phyloP scores from a whole-genome alignment of 1,284 basidiomycete genomes.

The Ceraceosorus guamensis region DNA sequence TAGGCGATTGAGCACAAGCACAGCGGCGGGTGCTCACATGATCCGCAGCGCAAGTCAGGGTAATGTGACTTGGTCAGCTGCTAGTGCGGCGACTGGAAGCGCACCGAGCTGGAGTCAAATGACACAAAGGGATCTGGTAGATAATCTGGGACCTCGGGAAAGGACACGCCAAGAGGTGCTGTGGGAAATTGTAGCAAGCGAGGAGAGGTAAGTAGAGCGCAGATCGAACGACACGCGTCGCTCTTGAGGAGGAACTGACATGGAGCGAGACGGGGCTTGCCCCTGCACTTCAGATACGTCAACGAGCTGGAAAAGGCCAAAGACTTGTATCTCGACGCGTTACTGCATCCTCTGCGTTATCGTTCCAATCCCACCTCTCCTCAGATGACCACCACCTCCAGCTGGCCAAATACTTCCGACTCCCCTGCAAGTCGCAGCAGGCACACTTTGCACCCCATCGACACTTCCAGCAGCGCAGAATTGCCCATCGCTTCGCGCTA shows the following conservation, averaged over 20 bases:
- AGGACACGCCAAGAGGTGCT: slow-evolving; percentile 92
- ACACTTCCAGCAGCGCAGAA: slow-evolving; percentile 10
- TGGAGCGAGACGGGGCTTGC: neutral
- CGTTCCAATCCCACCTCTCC: slow-evolving; percentile 5
- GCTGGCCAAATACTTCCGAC: neutral
- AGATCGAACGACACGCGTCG: neutral
- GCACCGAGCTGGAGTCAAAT: slow-evolving; percentile 80
- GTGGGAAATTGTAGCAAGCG: slow-evolving; percentile 94
- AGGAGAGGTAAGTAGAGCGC: slow-evolving; percentile 67
- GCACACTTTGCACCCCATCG: neutral
- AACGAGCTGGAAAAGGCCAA: slow-evolving; percentile 80
- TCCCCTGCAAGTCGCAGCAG: neutral
- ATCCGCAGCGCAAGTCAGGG: slow-evolving; percentile 2
- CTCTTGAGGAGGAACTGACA: neutral
- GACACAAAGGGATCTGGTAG: slow-evolving; percentile 87
- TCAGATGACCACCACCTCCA: neutral
- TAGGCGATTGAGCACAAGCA: slow-evolving; percentile 1
- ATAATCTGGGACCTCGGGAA: slow-evolving; percentile 83
- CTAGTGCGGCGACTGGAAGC: slow-evolving; percentile 14
- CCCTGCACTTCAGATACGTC: slow-evolving; percentile 65
- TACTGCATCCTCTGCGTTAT: slow-evolving; percentile 68
- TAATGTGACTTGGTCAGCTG: neutral
- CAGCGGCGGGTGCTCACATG: no score
- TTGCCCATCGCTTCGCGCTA: slow-evolving; percentile 35
- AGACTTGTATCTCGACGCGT: slow-evolving; percentile 80